phyloP scores from a whole-genome alignment of 805 yeast species.

The Candida germanica region DNA sequence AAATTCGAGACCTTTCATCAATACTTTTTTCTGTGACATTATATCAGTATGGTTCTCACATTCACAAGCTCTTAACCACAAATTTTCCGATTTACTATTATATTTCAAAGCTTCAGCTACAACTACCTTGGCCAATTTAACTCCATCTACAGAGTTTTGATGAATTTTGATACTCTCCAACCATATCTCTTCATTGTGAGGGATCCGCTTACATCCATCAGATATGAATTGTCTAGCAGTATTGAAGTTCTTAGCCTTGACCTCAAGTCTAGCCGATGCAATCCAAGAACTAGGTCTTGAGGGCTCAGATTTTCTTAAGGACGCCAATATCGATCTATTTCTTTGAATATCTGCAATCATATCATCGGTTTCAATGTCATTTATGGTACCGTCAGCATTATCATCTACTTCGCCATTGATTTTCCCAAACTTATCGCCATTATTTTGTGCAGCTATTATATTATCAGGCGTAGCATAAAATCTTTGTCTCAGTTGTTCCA shows the following conservation, averaged over 20 bases:
- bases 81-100: slow-evolving; percentile 51
- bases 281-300: slow-evolving; percentile 78
- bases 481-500: slow-evolving; percentile 61
- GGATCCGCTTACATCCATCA: slow-evolving; percentile 74
- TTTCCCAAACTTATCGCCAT: slow-evolving; percentile 39
- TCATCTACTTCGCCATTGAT: slow-evolving; percentile 37
- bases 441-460: slow-evolving; percentile 35
- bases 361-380: slow-evolving; percentile 14
- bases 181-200: slow-evolving; percentile 75
- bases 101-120: slow-evolving; percentile 63
- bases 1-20: slow-evolving; percentile 69
- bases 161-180: slow-evolving; percentile 71
- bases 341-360: slow-evolving; percentile 56
- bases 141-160: slow-evolving; percentile 35
- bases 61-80: slow-evolving; percentile 74
- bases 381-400: slow-evolving; percentile 9
- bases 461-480: slow-evolving; percentile 83
- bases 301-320: slow-evolving; percentile 72
- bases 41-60: slow-evolving; percentile 53
- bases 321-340: slow-evolving; percentile 58
- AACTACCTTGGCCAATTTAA: slow-evolving; percentile 50
- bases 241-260: slow-evolving; percentile 50
- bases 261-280: slow-evolving; percentile 78
- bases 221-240: slow-evolving; percentile 59
- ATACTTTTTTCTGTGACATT: slow-evolving; percentile 50